These are phyloP conservation scores for Cryptococcus floricola DNA, from an alignment of 1,284 basidiomycete genomes.

Conservation along the genomic window DNA sequence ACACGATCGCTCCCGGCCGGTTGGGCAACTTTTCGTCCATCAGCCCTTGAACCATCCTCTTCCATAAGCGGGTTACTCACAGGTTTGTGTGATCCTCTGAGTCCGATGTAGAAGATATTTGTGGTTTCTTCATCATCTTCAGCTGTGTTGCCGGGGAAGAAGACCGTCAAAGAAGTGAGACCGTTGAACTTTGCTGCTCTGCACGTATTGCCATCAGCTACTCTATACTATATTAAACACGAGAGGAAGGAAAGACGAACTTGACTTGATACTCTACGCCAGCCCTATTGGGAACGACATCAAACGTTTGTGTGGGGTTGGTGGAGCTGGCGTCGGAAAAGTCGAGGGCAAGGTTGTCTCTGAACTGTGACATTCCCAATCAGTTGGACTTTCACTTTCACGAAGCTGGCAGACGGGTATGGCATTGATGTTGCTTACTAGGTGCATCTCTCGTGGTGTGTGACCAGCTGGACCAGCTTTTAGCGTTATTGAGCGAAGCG, in stretches of 20 bases:
- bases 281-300: conserved; percentile 34
- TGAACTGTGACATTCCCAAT: conserved; percentile 21
- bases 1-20: conserved; percentile 45
- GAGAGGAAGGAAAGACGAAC: conserved; percentile 18
- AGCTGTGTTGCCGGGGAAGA: conserved; percentile 44
- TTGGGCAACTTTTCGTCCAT: conserved; percentile 34
- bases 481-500: conserved; percentile 46
- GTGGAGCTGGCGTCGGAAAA: conserved; percentile 42
- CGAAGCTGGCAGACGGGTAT: not conserved
- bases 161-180: conserved; percentile 39
- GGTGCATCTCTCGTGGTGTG: conserved; percentile 35
- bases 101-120: conserved; percentile 43
- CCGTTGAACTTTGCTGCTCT: conserved; percentile 48
- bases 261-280: conserved; percentile 48
- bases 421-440: conserved; percentile 26
- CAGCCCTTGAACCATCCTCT: not conserved
- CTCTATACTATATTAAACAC: not conserved
- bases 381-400: not conserved
- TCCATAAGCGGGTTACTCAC: conserved; percentile 24
- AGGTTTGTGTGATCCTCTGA: conserved; percentile 42
- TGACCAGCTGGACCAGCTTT: conserved; percentile 44
- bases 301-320: conserved; percentile 36
- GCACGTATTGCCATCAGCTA: not conserved
- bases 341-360: conserved; percentile 43
- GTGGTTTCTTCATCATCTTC: conserved; percentile 46